Base-by-base conservation (phyloP, 2,329 filamentous ascomycete genomes). In the Tothia fuscella region DNA sequence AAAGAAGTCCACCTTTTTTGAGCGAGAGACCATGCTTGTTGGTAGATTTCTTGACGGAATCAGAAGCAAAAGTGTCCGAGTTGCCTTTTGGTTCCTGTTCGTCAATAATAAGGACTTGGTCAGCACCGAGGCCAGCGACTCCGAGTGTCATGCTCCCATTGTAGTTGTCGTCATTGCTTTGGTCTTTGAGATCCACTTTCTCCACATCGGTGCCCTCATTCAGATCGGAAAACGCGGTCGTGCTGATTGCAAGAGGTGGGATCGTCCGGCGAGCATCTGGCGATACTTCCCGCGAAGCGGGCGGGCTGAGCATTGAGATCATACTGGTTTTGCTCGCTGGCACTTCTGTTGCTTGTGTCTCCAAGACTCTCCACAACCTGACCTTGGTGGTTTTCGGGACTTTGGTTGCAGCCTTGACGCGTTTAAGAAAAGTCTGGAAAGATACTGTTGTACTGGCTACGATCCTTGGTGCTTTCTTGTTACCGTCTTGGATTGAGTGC, bases 41-140 rank as follows among this genome's bases (percentile, higher is more conserved):
- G 10, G 61, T 49, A 39, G 61, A 63, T 47, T 63, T 61, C 47
- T 57, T 59, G 36, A 61, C 63, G 16, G 54, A 60, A 44, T 69
- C 71, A 2, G 72, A 75, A 4, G 66, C 57, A 60, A 72, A 78
- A 17, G 24, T 28, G 12, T 31, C 28, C n/a, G 17, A 29, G 12
- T 20, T 20, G 2, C n/a, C 13, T 14, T 16, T 46, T 3, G 32
- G 17, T 9, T 16, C 16, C 31, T 38, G 41, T 19, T 45, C 47
- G 79, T 96, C 89, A 4, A 96, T 65, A n/a, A 94, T 76, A 38
- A 95, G 70, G 3, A 79, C 76, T 53, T 84, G 77, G 47, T 85
- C 79, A 24, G 76, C 74, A n/a, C 71, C 74, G 17, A 95, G 67
- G 2, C 79, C 78, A 38, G 78, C 72, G 41, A 76, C 64, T 31